A percentile compares a stretch with the other conserved stretches of the same genome.
Conservation (phyloP, 129 eudicot species). For the Chrysanthemum makinoi region DNA sequence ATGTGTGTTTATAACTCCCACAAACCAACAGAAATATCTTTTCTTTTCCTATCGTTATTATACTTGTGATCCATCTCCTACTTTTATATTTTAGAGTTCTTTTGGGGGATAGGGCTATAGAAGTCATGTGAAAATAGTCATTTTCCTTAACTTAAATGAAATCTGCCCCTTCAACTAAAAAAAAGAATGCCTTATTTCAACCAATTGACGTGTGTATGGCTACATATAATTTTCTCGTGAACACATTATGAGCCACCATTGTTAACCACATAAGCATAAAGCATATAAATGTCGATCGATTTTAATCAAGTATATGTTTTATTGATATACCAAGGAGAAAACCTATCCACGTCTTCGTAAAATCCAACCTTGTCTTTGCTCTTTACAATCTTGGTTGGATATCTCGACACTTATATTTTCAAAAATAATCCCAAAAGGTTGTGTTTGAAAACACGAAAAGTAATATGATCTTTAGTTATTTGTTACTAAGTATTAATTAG, state of each 20-base stretch:
- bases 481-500: background rate
- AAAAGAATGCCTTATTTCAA: slow-evolving; percentile 21
- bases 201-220: slow-evolving; percentile 37
- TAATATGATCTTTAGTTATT: background rate
- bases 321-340: background rate
- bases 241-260: slow-evolving; percentile 22
- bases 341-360: background rate
- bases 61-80: slow-evolving; percentile 16
- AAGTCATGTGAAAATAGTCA: slow-evolving; percentile 40
- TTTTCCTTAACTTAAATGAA: slow-evolving; percentile 24
- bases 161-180: slow-evolving; percentile 32
- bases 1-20: too few species aligned
- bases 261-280: slow-evolving; percentile 18
- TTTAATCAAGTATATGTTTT: background rate
- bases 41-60: slow-evolving; percentile 14
- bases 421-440: background rate
- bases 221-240: slow-evolving; percentile 35
- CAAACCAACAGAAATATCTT: slow-evolving; percentile 7
- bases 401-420: too few species aligned
- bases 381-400: too few species aligned
- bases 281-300: background rate
- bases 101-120: slow-evolving; percentile 3
- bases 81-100: background rate
- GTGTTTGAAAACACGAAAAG: slow-evolving; percentile 13
- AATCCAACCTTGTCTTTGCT: too few species aligned